A percentile compares a stretch with the other conserved stretches of the same genome.
Evolutionary conservation across 441 rosid genomes (phyloP).

Genomic region (Dalechampia spathulata): DNA sequence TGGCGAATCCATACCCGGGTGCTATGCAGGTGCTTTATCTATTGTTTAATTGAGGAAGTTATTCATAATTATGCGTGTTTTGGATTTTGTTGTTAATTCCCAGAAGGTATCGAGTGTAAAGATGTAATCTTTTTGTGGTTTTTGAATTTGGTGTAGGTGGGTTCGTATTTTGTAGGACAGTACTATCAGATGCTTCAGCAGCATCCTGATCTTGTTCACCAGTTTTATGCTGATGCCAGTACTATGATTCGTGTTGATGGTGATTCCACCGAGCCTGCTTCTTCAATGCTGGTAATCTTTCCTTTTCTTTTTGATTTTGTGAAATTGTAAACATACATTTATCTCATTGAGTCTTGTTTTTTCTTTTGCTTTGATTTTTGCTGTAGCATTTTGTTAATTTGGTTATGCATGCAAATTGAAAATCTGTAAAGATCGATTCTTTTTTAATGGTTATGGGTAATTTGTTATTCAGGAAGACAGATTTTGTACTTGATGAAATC

Average conservation of each 20-base stretch:
- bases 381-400: too few species aligned
- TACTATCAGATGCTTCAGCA: conserved; percentile 79
- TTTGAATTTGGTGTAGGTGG: conserved; percentile 41
- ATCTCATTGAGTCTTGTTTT: not conserved
- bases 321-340: not conserved
- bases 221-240: conserved; percentile 73
- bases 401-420: too few species aligned
- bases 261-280: conserved; percentile 47
- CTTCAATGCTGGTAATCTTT: conserved; percentile 55
- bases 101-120: not conserved
- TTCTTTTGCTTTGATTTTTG: not conserved
- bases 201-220: conserved; percentile 76
- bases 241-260: conserved; percentile 78
- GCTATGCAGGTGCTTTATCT: conserved; percentile 45
- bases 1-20: conserved; percentile 52
- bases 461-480: too few species aligned
- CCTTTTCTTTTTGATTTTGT: not conserved
- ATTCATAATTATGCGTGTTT: not conserved
- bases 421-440: too few species aligned
- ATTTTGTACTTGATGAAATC: too few species aligned
- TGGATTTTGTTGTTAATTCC: conserved; percentile 3
- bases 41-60: too few species aligned
- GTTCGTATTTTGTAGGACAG: conserved; percentile 85
- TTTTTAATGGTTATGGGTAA: too few species aligned
- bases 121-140: not conserved